These are phyloP conservation scores for Naematelia encephala DNA, from an alignment of 768 basidiomycete genomes.

Conservation along the genomic window DNA sequence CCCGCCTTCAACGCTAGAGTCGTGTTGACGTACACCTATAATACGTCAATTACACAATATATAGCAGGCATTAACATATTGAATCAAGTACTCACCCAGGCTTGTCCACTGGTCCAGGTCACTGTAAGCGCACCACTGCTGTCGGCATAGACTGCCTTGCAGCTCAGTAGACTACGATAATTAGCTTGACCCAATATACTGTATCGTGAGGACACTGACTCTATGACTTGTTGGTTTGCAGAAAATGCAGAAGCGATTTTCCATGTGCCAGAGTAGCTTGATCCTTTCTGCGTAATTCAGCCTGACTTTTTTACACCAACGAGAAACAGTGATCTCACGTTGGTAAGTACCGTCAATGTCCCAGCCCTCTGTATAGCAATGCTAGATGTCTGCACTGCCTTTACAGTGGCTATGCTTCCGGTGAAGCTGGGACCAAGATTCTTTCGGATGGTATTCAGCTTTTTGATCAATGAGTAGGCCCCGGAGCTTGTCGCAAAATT, in stretches of 20 bases:
- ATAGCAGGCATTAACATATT: no score
- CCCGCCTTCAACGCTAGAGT: background rate
- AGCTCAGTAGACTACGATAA: constrained; percentile 26
- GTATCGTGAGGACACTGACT: constrained; percentile 20
- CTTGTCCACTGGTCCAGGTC: constrained; percentile 28
- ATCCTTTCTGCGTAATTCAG: constrained; percentile 26
- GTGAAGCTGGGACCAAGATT: constrained; percentile 16
- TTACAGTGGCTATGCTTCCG: constrained; percentile 12
- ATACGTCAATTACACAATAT: no score
- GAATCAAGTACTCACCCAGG: constrained; percentile 32
- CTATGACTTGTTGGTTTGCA: constrained; percentile 20
- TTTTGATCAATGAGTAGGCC: constrained; percentile 26
- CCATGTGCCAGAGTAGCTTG: constrained; percentile 22
- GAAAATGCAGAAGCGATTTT: constrained; percentile 19
- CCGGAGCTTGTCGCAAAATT: constrained; percentile 24
- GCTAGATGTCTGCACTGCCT: constrained; percentile 14
- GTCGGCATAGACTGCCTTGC: constrained; percentile 14
- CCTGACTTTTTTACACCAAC: background rate
- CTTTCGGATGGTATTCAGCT: constrained; percentile 34
- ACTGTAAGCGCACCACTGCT: constrained; percentile 20
- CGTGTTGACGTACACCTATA: background rate
- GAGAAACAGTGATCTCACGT: constrained; percentile 19
- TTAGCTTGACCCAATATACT: background rate
- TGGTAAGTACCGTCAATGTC: constrained; percentile 36
- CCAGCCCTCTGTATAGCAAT: constrained; percentile 27